phyloP scores from a whole-genome alignment of 169 alveolate species.

The Theileria parva region DNA sequence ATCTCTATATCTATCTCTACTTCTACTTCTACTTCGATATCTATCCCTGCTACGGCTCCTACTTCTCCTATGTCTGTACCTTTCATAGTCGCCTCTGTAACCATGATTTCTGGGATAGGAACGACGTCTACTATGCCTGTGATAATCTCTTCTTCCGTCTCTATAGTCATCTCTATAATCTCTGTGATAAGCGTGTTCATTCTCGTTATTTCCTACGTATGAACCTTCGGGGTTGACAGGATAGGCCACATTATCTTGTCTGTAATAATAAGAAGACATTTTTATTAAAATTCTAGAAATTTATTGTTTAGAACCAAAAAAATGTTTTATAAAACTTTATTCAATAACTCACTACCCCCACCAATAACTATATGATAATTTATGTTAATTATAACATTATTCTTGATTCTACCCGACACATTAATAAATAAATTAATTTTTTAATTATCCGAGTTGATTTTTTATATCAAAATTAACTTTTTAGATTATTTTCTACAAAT shows the following conservation, averaged over 20 bases:
- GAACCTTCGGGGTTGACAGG: neutral
- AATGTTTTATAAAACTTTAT: neutral
- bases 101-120: slow-evolving; percentile 19
- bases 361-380: neutral
- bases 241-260: slow-evolving; percentile 8
- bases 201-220: slow-evolving; percentile 8
- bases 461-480: neutral
- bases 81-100: slow-evolving; percentile 19
- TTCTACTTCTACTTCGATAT: slow-evolving; percentile 28
- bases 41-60: slow-evolving; percentile 23
- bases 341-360: neutral
- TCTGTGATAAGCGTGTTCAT: slow-evolving; percentile 2
- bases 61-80: slow-evolving; percentile 29
- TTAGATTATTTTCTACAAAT: neutral
- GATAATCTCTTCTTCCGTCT: slow-evolving; percentile 17
- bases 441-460: neutral
- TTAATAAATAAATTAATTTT: neutral
- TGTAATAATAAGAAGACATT: neutral
- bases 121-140: slow-evolving; percentile 25
- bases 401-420: slow-evolving; percentile 1
- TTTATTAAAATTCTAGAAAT: neutral
- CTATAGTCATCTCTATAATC: slow-evolving; percentile 14
- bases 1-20: slow-evolving; percentile 32
- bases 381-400: neutral
- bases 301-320: neutral